Percentiles rank a stretch among this genome's conserved stretches.
phyloP scores from a whole-genome alignment of 768 basidiomycete genomes.

The Rhodotorula sphaerocarpa region DNA sequence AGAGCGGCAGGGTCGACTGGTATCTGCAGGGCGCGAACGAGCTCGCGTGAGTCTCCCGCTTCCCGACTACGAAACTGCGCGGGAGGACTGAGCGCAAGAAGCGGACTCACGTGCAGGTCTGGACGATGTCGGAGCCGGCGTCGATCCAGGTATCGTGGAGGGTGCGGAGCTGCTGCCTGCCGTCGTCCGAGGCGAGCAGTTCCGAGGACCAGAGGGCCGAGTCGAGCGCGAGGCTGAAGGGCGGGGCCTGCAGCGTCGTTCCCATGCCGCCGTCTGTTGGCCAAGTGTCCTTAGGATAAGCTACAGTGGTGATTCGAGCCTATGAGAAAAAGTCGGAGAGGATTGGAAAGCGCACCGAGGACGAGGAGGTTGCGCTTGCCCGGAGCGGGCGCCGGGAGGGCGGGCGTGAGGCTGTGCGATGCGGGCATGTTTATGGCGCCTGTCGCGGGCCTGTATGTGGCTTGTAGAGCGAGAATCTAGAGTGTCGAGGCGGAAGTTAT shows the following conservation, averaged over 20 bases:
- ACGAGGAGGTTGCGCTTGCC: not conserved
- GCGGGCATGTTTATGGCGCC: too few species aligned
- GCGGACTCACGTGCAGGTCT: constrained; percentile 43
- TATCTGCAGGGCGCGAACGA: constrained; percentile 31
- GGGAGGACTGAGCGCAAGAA: not conserved
- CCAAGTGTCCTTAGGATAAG: too few species aligned
- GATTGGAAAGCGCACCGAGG: not conserved
- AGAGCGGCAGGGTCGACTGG: constrained; percentile 37
- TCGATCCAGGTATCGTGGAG: constrained; percentile 42
- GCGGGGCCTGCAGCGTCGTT: constrained; percentile 23
- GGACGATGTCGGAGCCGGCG: constrained; percentile 43
- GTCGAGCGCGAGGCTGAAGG: constrained; percentile 20
- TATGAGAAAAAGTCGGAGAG: not conserved
- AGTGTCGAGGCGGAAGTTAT: too few species aligned
- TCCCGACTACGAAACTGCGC: too few species aligned
- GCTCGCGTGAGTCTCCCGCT: too few species aligned
- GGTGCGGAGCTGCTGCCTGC: constrained; percentile 36
- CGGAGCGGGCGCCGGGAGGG: not conserved
- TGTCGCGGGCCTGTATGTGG: too few species aligned
- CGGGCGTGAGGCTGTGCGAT: not conserved
- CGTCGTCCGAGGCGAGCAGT: constrained; percentile 30
- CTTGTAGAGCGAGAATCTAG: too few species aligned
- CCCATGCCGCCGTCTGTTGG: constrained; percentile 33
- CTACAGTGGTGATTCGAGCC: too few species aligned
- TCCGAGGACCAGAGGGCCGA: constrained; percentile 44